These are phyloP conservation scores for Erysimum cheiri DNA, from an alignment of 441 rosid species.

Conservation along the genomic window DNA sequence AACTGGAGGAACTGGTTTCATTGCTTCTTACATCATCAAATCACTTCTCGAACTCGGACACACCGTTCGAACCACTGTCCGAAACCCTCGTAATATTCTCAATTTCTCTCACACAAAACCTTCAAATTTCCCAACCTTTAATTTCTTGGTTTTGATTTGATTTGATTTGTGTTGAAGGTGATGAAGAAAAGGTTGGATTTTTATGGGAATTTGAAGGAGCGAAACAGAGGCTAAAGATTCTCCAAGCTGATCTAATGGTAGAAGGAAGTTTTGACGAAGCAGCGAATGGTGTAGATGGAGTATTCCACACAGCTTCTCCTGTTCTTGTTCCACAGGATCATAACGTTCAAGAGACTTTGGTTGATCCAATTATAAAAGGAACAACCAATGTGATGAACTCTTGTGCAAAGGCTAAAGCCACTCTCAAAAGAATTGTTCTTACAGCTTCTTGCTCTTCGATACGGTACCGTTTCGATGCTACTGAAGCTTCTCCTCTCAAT, in stretches of 20 bases:
- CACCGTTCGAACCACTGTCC: conserved; percentile 66
- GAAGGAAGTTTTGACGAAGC: conserved; percentile 87
- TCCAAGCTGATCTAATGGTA: conserved; percentile 71
- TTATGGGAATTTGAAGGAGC: conserved; percentile 70
- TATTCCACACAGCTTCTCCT: conserved; percentile 86
- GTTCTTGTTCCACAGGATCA: conserved; percentile 67
- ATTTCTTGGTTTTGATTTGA: neutral
- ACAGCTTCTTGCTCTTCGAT: conserved; percentile 84
- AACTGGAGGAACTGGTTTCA: conserved; percentile 88
- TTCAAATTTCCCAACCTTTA: neutral
- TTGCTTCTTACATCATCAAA: conserved; percentile 71
- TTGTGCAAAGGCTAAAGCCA: conserved; percentile 53
- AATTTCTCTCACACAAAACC: neutral
- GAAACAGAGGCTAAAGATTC: conserved; percentile 65
- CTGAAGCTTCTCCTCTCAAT: conserved; percentile 60
- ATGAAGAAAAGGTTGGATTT: conserved; percentile 62
- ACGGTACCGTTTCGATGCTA: conserved; percentile 60
- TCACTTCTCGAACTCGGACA: conserved; percentile 63
- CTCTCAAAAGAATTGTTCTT: conserved; percentile 71
- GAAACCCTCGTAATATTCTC: conserved; percentile 61
- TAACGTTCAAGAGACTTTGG: conserved; percentile 61
- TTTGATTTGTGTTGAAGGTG: conserved; percentile 39
- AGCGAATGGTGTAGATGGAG: conserved; percentile 77
- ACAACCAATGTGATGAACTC: conserved; percentile 69
- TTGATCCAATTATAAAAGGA: conserved; percentile 80